Base-by-base conservation (phyloP, 768 basidiomycete species). In the Cantharellus anzutake region DNA sequence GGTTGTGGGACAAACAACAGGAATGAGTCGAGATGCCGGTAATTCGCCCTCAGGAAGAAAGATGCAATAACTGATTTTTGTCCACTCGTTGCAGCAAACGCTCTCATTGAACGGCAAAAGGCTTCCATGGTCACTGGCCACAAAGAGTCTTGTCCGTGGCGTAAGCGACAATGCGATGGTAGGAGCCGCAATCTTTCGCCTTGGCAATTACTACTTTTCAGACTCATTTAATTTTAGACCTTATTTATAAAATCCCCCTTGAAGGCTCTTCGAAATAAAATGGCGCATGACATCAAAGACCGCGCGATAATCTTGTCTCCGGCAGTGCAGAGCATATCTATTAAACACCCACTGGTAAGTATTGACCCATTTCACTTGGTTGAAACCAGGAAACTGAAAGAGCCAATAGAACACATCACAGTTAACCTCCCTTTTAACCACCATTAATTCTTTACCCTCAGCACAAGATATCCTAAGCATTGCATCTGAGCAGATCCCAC, bases 111-210 rank as follows among this genome's bases (percentile, higher is more conserved):
- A 68, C 88, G 83, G 64, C 88, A 90, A 67, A 77, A 77, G 11
- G 62, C 66, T 2, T 78, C 78, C 50, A 71, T 91, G 3, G 78
- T 88, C 1, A 77, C 78, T 3, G 76, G 76, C 66, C 88, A 91
- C 67, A 88, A 88, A 68, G 75, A 80, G 51, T 84, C 84, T 0
- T 91, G 88, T 66, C 87, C 88, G 2, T 91, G 88, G 88, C 85
- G 79, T 68, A 73, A 76, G 56, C 77, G 79, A 60, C 88, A 90
- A 67, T 89, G 87, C 64, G 84, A 88, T 68, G 71, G 87, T 90
- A 65, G 62, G 80, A 56, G 41, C 51, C 41, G n/a, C 60, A 42
- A 16, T 50, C 41, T 34, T 44, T 60, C 11, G n/a, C 58, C n/a
- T 40, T 57, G n/a, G 58, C 53, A 38, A 41, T 61, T 41, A 40